Evolutionary conservation across 108 stramenopile species (phyloP).

Genomic region (Chaetoceros muelleri): DNA sequence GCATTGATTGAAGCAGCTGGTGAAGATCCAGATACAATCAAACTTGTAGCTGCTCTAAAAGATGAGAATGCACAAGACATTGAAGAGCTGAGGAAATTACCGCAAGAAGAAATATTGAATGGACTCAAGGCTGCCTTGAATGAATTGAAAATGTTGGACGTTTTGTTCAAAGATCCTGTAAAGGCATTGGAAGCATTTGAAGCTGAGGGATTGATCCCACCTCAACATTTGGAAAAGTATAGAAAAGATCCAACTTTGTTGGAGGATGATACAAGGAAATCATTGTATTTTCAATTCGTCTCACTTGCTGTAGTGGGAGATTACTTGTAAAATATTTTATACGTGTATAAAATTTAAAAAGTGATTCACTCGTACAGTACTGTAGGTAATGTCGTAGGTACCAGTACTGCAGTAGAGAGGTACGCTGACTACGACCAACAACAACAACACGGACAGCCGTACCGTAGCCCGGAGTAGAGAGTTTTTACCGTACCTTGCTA

Average conservation of each 20-base stretch:
- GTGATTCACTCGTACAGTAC: too few species aligned
- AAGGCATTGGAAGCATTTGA: conserved; percentile 45
- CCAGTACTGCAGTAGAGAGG: too few species aligned
- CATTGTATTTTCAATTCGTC: conserved; percentile 50
- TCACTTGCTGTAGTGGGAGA: conserved; percentile 42
- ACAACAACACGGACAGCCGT: too few species aligned
- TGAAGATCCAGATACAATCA: conserved; percentile 39
- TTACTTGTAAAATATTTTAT: conserved; percentile 21
- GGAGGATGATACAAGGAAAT: conserved; percentile 44
- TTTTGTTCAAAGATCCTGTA: conserved; percentile 45
- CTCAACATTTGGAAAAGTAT: conserved; percentile 40
- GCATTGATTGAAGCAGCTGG: conserved; percentile 30
- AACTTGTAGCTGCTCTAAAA: conserved; percentile 39
- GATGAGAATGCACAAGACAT: conserved; percentile 16
- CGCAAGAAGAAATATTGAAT: conserved; percentile 29
- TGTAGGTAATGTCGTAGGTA: too few species aligned
- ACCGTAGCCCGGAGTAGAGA: too few species aligned
- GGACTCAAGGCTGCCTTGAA: conserved; percentile 41
- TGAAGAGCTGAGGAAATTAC: conserved; percentile 18
- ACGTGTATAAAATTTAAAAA: too few species aligned
- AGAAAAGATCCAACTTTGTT: conserved; percentile 42
- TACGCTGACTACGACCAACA: too few species aligned
- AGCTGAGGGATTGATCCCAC: conserved; percentile 56
- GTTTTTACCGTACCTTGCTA: too few species aligned
- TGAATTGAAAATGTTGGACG: conserved; percentile 44